A percentile compares a stretch with the other conserved stretches of the same genome.
These are phyloP conservation scores for Akebia trifoliata DNA, from an alignment of 164 flowering plant species.

Conservation along the genomic window DNA sequence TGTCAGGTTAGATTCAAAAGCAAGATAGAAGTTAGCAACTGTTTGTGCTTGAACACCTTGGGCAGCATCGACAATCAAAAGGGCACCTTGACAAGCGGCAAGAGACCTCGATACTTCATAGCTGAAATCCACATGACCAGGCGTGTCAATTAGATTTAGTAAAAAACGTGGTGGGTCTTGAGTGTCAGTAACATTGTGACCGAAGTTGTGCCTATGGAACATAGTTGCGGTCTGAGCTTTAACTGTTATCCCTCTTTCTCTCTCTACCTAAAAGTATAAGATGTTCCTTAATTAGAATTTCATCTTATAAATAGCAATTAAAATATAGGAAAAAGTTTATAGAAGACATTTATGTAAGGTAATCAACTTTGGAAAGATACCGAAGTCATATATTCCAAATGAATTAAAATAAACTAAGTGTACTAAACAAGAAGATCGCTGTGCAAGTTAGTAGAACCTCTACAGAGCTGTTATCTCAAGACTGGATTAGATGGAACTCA, in stretches of 20 bases:
- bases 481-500: too few species aligned
- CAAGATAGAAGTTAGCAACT: conserved; percentile 95
- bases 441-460: not conserved
- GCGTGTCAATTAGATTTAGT: conserved; percentile 87
- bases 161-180: conserved; percentile 43
- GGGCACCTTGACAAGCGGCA: conserved; percentile 99
- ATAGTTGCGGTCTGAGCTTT: conserved; percentile 99
- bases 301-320: not conserved
- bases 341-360: not conserved
- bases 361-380: not conserved
- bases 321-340: not conserved
- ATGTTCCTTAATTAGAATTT: not conserved
- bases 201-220: conserved; percentile 52
- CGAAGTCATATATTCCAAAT: not conserved
- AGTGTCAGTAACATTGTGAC: conserved; percentile 16
- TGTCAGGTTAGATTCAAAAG: conserved; percentile 83
- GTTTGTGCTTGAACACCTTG: conserved; percentile 99
- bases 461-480: not conserved
- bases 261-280: conserved; percentile 66
- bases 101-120: conserved; percentile 97
- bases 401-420: not conserved
- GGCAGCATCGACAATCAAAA: conserved; percentile 97
- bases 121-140: conserved; percentile 98
- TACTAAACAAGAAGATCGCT: not conserved
- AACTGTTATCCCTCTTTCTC: conserved; percentile 97